Conservation (phyloP, 371 early-diverging fungal species). For the Dichotomocladium elegans region DNA sequence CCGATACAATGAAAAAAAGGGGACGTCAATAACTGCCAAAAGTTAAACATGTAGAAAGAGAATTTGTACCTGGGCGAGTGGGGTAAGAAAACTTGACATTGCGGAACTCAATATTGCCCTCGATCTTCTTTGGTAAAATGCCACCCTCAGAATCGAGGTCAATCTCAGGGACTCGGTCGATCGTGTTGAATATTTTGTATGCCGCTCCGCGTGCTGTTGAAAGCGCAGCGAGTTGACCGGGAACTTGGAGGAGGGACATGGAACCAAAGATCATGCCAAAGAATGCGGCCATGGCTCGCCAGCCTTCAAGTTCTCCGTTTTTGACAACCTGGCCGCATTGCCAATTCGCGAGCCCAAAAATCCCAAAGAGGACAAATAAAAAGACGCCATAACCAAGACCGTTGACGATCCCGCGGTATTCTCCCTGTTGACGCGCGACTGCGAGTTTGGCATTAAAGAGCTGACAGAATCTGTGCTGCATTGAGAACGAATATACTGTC, state of each 20-base stretch:
- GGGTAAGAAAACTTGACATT: constrained; percentile 75
- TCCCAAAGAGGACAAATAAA: constrained; percentile 48
- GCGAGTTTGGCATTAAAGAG: constrained; percentile 51
- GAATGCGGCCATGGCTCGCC: constrained; percentile 61
- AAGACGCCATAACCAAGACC: constrained; percentile 50
- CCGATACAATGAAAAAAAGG: no score
- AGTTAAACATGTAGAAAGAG: background rate
- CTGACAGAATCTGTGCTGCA: constrained; percentile 53
- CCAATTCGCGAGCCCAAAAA: no score
- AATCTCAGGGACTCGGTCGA: constrained; percentile 73
- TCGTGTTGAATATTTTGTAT: constrained; percentile 65
- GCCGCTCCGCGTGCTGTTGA: constrained; percentile 69
- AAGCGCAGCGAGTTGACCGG: constrained; percentile 59
- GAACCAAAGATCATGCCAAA: constrained; percentile 65
- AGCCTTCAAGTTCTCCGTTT: background rate
- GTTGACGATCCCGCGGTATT: constrained; percentile 30
- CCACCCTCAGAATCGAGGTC: constrained; percentile 57
- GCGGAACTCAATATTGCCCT: constrained; percentile 68
- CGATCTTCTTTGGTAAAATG: constrained; percentile 36
- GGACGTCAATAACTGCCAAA: background rate
- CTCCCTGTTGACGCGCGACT: constrained; percentile 43
- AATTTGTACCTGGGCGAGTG: constrained; percentile 48
- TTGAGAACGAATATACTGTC: constrained; percentile 76
- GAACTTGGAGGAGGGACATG: constrained; percentile 34
- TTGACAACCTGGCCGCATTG: constrained; percentile 53